Evolutionary conservation across 192 early-diverging fungal genomes (phyloP).

Genomic region (Backusella macrospora): DNA sequence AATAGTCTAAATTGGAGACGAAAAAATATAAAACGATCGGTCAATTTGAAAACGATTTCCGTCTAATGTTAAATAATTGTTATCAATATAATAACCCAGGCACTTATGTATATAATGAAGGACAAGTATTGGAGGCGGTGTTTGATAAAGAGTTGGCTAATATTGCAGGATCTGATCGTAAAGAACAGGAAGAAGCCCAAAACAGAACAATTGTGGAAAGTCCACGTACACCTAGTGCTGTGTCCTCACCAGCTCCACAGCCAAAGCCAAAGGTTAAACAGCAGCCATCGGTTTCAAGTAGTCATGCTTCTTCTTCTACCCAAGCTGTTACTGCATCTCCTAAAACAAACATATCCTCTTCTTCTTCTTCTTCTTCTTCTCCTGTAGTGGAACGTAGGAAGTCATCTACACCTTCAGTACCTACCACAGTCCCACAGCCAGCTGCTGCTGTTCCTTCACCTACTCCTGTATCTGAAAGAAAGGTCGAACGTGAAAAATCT

Average conservation of each 20-base stretch:
- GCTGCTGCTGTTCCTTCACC: not conserved
- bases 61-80: slow-evolving; percentile 60
- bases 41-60: slow-evolving; percentile 56
- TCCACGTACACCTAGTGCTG: slow-evolving; percentile 25
- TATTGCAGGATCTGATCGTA: slow-evolving; percentile 26
- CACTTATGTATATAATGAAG: slow-evolving; percentile 64
- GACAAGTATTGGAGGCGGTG: slow-evolving; percentile 49
- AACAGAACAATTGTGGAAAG: slow-evolving; percentile 56
- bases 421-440: not conserved
- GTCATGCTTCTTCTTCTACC: not conserved
- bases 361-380: slow-evolving; percentile 22
- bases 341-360: slow-evolving; percentile 15
- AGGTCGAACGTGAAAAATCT: slow-evolving; percentile 2
- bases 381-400: slow-evolving; percentile 9
- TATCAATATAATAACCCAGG: slow-evolving; percentile 63
- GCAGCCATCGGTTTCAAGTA: slow-evolving; percentile 15
- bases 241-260: not conserved
- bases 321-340: not conserved
- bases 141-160: slow-evolving; percentile 55
- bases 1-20: slow-evolving; percentile 42
- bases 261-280: slow-evolving; percentile 40
- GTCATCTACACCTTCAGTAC: slow-evolving; percentile 5
- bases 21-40: slow-evolving; percentile 44
- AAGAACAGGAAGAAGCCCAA: slow-evolving; percentile 36
- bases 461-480: not conserved